phyloP scores from a whole-genome alignment of 176 grass and related monocot species.

The Thinopyrum elongatum region DNA sequence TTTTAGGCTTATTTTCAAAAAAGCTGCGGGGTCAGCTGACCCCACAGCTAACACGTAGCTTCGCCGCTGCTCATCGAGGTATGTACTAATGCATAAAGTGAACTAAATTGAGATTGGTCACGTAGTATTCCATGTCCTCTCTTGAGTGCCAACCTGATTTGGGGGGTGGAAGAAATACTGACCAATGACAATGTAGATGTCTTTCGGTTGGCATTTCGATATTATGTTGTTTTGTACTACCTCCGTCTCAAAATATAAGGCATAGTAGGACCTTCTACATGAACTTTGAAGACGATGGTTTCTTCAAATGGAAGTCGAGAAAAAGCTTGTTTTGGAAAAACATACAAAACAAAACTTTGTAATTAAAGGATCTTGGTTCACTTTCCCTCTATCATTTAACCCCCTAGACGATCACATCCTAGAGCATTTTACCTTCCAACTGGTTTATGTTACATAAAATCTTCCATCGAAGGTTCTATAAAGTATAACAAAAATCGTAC shows the following conservation, averaged over 20 bases:
- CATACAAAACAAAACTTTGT: not conserved
- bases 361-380: not conserved
- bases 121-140: not conserved
- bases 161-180: too few relatives aligned
- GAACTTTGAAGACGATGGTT: not conserved
- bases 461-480: not conserved
- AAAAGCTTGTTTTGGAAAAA: not conserved
- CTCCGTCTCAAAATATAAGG: too few relatives aligned
- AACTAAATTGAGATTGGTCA: not conserved
- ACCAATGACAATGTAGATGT: not conserved
- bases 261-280: not conserved
- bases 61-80: not conserved
- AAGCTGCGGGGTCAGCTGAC: too few relatives aligned
- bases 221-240: not conserved
- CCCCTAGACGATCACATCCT: not conserved
- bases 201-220: not conserved
- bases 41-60: too few relatives aligned
- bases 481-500: not conserved
- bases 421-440: not conserved
- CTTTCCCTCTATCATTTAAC: not conserved
- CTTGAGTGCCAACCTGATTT: too few relatives aligned
- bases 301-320: not conserved
- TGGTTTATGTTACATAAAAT: not conserved
- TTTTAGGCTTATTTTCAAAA: too few relatives aligned
- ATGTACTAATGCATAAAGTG: not conserved